Conservation (phyloP, 2,329 filamentous ascomycete genomes). For the Ophiostoma sp. region DNA sequence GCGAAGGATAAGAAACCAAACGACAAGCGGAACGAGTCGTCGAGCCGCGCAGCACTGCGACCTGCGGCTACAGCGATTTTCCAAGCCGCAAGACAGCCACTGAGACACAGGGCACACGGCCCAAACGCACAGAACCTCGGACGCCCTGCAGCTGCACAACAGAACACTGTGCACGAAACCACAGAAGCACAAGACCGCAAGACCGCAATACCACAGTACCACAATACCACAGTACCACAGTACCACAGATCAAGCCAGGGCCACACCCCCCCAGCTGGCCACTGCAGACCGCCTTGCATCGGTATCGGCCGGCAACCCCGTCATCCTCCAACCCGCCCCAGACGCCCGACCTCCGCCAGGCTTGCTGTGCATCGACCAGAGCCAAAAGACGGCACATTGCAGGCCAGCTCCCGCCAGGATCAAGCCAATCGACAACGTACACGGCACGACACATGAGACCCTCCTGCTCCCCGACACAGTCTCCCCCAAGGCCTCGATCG, state of each 20-base stretch:
- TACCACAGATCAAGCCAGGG: no score
- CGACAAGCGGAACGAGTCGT: not conserved
- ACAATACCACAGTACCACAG: no score
- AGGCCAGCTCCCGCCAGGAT: not conserved
- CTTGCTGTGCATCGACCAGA: not conserved
- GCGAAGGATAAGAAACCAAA: not conserved
- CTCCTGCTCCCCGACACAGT: no score
- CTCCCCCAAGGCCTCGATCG: not conserved
- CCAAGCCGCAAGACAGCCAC: slow-evolving; percentile 9
- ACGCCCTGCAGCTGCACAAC: not conserved
- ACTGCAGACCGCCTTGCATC: not conserved
- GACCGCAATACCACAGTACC: no score
- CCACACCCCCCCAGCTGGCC: no score
- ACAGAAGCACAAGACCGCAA: no score
- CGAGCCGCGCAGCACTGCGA: not conserved
- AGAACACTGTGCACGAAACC: not conserved
- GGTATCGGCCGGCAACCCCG: not conserved
- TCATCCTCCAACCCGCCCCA: not conserved
- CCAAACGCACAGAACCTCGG: not conserved
- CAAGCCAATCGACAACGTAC: not conserved
- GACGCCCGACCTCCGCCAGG: not conserved
- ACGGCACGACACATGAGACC: no score
- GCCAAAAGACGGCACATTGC: not conserved
- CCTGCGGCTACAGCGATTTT: slow-evolving; percentile 1
- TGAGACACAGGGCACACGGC: slow-evolving; percentile 3